phyloP scores from a whole-genome alignment of 1,284 basidiomycete species.

The Leccinum solheimii region DNA sequence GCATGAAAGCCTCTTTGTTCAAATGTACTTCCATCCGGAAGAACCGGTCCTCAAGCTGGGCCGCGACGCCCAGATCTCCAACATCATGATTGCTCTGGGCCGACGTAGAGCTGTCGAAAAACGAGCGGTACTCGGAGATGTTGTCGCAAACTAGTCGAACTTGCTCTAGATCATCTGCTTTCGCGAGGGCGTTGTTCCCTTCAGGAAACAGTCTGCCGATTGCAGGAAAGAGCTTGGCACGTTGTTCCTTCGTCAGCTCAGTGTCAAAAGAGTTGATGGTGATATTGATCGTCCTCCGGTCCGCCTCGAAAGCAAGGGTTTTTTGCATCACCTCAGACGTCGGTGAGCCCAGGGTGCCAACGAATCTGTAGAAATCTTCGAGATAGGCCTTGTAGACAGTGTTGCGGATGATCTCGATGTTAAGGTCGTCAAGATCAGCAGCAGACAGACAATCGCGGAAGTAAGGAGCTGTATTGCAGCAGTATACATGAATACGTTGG shows the following conservation, averaged over 20 bases:
- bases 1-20: constrained; percentile 92
- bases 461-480: constrained; percentile 76
- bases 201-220: constrained; percentile 94
- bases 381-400: constrained; percentile 99
- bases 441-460: constrained; percentile 96
- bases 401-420: constrained; percentile 99
- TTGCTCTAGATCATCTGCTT: constrained; percentile 95
- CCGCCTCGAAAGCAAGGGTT: constrained; percentile 95
- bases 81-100: constrained; percentile 38
- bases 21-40: constrained; percentile 92
- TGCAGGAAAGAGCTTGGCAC: constrained; percentile 93
- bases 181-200: constrained; percentile 92
- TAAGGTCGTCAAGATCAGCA: constrained; percentile 95
- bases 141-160: constrained; percentile 88
- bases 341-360: constrained; percentile 76
- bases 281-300: constrained; percentile 96
- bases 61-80: constrained; percentile 57
- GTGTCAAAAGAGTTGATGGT: constrained; percentile 99
- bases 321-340: constrained; percentile 89
- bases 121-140: constrained; percentile 86
- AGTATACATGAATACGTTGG: constrained; percentile 8
- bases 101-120: constrained; percentile 71
- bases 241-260: constrained; percentile 91
- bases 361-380: constrained; percentile 94
- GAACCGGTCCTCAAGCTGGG: constrained; percentile 91